Evolutionary conservation across 148 eudicot species (phyloP).

Genomic region (Linanthus parryae): DNA sequence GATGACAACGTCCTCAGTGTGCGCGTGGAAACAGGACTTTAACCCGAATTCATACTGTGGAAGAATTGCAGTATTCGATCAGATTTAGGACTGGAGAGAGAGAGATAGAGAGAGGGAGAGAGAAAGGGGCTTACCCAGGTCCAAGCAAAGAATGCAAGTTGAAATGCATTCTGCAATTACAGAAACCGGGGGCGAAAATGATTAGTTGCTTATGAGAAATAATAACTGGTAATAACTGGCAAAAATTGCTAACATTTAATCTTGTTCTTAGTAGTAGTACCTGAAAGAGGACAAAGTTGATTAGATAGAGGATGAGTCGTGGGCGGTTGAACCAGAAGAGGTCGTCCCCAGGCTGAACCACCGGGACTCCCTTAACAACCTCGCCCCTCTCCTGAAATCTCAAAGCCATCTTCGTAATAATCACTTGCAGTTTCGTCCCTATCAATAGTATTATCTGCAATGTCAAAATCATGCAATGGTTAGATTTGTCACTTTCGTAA

Average conservation of each 20-base stretch:
- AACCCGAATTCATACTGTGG: slow-evolving; percentile 33
- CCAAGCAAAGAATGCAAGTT: slow-evolving; percentile 29
- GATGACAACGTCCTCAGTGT: slow-evolving; percentile 26
- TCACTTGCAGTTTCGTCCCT: slow-evolving; percentile 59
- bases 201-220: no score
- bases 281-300: slow-evolving; percentile 46
- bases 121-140: slow-evolving; percentile 15
- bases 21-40: slow-evolving; percentile 31
- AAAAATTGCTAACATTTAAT: no score
- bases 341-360: slow-evolving; percentile 42
- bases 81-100: not conserved
- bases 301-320: slow-evolving; percentile 33
- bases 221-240: no score
- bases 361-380: slow-evolving; percentile 42
- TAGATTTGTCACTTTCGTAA: slow-evolving; percentile 3
- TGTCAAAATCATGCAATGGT: not conserved
- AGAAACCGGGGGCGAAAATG: no score
- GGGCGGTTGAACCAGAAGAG: slow-evolving; percentile 52
- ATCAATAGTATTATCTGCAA: slow-evolving; percentile 45
- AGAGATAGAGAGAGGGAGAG: not conserved
- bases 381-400: slow-evolving; percentile 46
- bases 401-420: slow-evolving; percentile 52
- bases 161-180: slow-evolving; percentile 35
- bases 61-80: no score
- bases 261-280: no score